Conservation (phyloP, 140 eudicot genomes). For the Ambrosia hybrid region DNA sequence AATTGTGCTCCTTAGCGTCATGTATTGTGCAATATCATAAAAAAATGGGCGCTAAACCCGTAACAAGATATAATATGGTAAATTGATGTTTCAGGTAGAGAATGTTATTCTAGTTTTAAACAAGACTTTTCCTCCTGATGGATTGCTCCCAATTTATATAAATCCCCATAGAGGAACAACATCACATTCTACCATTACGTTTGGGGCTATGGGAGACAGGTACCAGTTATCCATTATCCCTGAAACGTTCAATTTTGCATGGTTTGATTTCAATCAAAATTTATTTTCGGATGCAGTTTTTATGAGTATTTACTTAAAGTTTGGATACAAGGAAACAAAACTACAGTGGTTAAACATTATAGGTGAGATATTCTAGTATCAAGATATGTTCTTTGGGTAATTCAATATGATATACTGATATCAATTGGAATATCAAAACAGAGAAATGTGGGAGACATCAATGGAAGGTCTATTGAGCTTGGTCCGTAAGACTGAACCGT, state of each 20-base stretch:
- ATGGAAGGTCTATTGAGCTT: conserved; percentile 89
- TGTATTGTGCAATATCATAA: neutral
- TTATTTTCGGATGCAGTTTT: conserved; percentile 67
- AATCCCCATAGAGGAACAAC: conserved; percentile 77
- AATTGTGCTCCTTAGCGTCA: conserved; percentile 6
- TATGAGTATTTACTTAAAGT: conserved; percentile 97
- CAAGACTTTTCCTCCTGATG: conserved; percentile 89
- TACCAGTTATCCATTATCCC: conserved; percentile 11
- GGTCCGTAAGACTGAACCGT: conserved; percentile 82
- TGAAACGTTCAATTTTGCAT: neutral
- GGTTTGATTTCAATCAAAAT: conserved; percentile 9
- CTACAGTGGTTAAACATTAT: conserved; percentile 73
- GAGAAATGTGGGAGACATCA: conserved; percentile 99
- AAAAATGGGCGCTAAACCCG: neutral
- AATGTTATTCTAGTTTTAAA: conserved; percentile 76
- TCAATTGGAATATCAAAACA: conserved; percentile 31
- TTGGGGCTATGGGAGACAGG: conserved; percentile 99
- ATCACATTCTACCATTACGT: conserved; percentile 88
- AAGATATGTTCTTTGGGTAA: neutral
- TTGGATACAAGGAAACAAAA: conserved; percentile 99
- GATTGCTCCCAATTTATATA: conserved; percentile 86
- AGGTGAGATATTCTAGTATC: conserved; percentile 49
- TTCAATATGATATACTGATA: neutral
- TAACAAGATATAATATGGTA: conserved; percentile 4
- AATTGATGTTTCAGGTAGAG: conserved; percentile 69